Evolutionary conservation across 2,329 filamentous ascomycete species (phyloP), one percentile per base, ranked within the genome.

Genomic region (Microthyrium microscopicum): DNA sequence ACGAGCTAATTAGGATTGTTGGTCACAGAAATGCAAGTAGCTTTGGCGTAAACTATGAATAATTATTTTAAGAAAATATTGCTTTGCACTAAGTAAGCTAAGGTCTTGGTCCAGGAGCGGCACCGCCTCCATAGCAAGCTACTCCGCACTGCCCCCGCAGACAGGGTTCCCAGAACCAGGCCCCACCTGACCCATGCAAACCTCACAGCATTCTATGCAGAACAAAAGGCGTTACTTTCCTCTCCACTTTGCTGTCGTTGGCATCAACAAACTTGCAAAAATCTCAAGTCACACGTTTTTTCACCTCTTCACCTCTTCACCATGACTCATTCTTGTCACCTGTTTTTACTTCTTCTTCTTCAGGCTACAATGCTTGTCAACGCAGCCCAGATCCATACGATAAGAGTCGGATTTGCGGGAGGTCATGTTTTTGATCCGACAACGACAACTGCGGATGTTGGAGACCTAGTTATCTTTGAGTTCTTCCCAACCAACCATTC

Each of bases 401-500:
- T 54, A 20, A 37, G 39, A 2, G 50, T 53, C 20, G 49, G 45
- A 3, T 13, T 13, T 20, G 43, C 45, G 15, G 31, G 30, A 3
- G 29, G 38, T 12, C 34, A 46, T 29, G 26, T 33, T 6, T 53
- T 44, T 39, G 32, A 39, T 17, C 49, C 50, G 3, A 48, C 49
- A 22, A 43, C 37, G 18, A 44, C 50, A 26, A 37, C 35, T 18
- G 51, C 50, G 3, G 36, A 38, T 5, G 40, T 42, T 5, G 51
- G 47, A 15, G 50, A 52, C 28, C 44, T 45, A 20, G 38, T 54
- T 22, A 39, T 40, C 16, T 54, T 53, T 38, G 34, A 44, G 22
- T 53, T 53, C 42, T 48, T 39, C 20, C 41, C 46, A 5, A 36
- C 41, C 15, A 51, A 51, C 29, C 51, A 54, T 32, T 51, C 49